Percentiles rank a stretch among this genome's conserved stretches.
phyloP scores from a whole-genome alignment of 306 rosid species.

The Corylus americana region DNA sequence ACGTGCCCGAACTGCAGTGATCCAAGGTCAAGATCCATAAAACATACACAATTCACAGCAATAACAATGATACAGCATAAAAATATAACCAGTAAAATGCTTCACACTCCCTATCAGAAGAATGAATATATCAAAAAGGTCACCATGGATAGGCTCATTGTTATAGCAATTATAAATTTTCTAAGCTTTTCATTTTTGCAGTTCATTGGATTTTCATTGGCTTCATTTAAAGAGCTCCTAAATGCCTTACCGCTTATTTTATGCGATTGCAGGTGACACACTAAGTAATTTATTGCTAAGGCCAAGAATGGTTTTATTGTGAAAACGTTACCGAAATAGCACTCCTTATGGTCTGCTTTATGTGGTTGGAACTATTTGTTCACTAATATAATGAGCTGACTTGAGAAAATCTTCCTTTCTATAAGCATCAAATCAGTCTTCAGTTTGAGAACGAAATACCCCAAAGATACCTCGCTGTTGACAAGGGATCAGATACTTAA shows the following conservation, averaged over 20 bases:
- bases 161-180: neutral
- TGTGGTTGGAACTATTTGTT: neutral
- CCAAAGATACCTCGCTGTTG: neutral
- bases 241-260: neutral
- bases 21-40: neutral
- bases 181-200: neutral
- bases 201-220: neutral
- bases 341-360: neutral
- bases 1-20: conserved; percentile 12
- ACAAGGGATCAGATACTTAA: neutral
- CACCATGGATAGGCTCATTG: neutral
- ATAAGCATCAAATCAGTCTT: conserved; percentile 8
- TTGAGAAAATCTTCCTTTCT: conserved; percentile 2
- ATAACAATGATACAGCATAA: neutral
- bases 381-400: neutral
- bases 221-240: neutral
- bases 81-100: neutral
- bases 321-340: neutral
- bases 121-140: neutral
- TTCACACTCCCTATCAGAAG: neutral
- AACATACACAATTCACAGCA: neutral
- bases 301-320: neutral
- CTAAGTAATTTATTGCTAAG: neutral
- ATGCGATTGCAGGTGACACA: neutral
- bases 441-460: neutral